A percentile compares a stretch with the other conserved stretches of the same genome.
Conservation (phyloP, 2,329 filamentous ascomycete species). For the Myriosclerotinia curreyana region DNA sequence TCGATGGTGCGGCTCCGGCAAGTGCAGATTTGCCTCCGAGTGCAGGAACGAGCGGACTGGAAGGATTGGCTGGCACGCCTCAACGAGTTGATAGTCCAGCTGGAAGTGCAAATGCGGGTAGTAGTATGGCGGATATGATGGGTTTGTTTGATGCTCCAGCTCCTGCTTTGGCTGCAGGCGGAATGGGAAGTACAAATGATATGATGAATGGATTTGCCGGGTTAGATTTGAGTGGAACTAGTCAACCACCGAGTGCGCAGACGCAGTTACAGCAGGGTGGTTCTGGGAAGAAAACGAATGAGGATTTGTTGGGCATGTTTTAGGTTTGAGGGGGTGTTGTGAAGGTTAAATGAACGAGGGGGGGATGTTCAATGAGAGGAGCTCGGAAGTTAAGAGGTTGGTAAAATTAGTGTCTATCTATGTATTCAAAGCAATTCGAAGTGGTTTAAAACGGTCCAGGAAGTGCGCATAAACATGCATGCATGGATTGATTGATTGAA, state of each 20-base stretch:
- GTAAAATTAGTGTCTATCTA: constrained; percentile 14
- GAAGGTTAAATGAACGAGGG: background rate
- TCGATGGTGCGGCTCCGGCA: constrained; percentile 90
- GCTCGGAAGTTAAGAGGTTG: background rate
- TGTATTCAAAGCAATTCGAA: constrained; percentile 8
- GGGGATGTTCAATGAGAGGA: background rate
- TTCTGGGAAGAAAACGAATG: constrained; percentile 49
- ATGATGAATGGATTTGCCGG: constrained; percentile 78
- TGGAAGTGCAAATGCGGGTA: constrained; percentile 39
- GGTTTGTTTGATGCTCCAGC: constrained; percentile 56
- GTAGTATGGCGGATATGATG: constrained; percentile 79
- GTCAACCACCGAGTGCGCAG: constrained; percentile 62
- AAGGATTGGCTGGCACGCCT: constrained; percentile 60
- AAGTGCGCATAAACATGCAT: no score
- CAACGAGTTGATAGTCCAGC: constrained; percentile 65
- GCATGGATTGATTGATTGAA: no score
- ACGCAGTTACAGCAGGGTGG: constrained; percentile 49
- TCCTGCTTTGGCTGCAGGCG: constrained; percentile 34
- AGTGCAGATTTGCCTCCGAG: constrained; percentile 66
- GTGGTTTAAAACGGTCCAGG: background rate
- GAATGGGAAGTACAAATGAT: constrained; percentile 31
- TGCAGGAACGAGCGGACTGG: constrained; percentile 49
- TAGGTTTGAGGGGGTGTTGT: constrained; percentile 36
- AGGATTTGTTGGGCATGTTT: constrained; percentile 61
- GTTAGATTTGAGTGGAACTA: constrained; percentile 67